A percentile compares a stretch with the other conserved stretches of the same genome.
Conservation (phyloP, 352 stramenopile genomes). For the Phytophthora chlamydospora region DNA sequence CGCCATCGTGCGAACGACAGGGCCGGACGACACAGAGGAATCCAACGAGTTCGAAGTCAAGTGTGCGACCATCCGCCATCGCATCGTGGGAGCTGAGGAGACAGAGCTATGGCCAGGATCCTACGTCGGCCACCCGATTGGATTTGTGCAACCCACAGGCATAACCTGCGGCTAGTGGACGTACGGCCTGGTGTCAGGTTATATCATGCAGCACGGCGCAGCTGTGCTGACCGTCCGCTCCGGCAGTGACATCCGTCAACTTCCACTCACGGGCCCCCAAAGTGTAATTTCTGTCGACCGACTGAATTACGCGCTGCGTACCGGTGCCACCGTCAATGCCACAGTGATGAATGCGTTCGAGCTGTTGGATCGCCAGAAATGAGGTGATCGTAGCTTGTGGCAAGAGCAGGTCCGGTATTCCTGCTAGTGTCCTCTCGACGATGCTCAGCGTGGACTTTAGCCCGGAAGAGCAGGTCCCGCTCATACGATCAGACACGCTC, state of each 20-base stretch:
- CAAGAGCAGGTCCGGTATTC: too few species aligned
- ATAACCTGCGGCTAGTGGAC: slow-evolving; percentile 5
- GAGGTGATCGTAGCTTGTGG: too few species aligned
- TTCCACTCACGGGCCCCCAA: too few species aligned
- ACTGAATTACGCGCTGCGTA: too few species aligned
- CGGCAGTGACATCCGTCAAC: too few species aligned
- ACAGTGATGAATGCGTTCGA: too few species aligned
- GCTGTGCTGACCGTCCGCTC: too few species aligned
- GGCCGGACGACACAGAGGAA: neutral
- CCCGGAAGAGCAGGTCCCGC: neutral
- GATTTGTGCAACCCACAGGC: slow-evolving; percentile 5
- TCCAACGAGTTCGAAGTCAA: slow-evolving; percentile 12
- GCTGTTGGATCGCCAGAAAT: too few species aligned
- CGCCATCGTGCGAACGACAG: neutral
- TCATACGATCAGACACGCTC: slow-evolving; percentile 8
- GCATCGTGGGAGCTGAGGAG: neutral
- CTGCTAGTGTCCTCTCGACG: too few species aligned
- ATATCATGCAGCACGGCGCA: slow-evolving; percentile 9
- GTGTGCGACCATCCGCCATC: neutral
- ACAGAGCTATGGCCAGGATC: slow-evolving; percentile 11
- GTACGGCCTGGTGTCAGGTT: slow-evolving; percentile 3
- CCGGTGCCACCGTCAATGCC: too few species aligned
- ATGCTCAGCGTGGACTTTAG: slow-evolving; percentile 2
- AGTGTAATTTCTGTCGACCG: too few species aligned
- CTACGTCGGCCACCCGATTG: slow-evolving; percentile 14